Conservation (phyloP, 2,329 filamentous ascomycete species). For the Pseudogymnoascus sp. region DNA sequence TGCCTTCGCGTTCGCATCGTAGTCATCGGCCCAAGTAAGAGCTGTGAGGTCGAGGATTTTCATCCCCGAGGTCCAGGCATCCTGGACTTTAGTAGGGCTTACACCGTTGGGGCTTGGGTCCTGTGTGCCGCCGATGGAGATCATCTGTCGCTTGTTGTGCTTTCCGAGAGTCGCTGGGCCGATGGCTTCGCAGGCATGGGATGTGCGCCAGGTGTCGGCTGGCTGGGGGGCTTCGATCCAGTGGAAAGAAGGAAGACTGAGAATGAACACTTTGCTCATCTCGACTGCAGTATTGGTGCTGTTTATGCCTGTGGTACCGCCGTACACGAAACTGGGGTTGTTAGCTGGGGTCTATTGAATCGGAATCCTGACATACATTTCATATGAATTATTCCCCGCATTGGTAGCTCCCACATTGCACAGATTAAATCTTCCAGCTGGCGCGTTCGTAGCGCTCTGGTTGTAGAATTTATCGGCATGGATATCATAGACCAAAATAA, state of each 20-base stretch:
- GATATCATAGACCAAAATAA: constrained; percentile 17
- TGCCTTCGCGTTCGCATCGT: constrained; percentile 13
- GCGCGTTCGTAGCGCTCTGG: constrained; percentile 14
- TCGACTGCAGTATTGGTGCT: background rate
- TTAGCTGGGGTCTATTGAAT: background rate
- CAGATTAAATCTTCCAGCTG: constrained; percentile 10
- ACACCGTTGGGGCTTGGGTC: background rate
- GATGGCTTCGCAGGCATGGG: constrained; percentile 17
- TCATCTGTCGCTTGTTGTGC: constrained; percentile 17
- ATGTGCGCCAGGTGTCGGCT: constrained; percentile 15
- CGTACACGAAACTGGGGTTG: constrained; percentile 13
- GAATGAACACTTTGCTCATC: constrained; percentile 18
- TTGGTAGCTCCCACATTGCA: constrained; percentile 12
- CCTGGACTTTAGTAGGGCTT: background rate
- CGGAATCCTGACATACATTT: constrained; percentile 16
- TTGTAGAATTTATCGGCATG: constrained; percentile 14
- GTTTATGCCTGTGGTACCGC: background rate
- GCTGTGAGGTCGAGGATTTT: constrained; percentile 20
- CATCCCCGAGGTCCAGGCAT: constrained; percentile 13
- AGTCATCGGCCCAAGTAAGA: constrained; percentile 17
- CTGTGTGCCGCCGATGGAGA: constrained; percentile 17
- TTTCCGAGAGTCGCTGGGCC: constrained; percentile 12
- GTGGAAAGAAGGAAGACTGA: constrained; percentile 21
- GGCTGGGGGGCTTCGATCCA: constrained; percentile 18
- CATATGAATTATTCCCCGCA: constrained; percentile 15